A percentile compares a stretch with the other conserved stretches of the same genome.
Evolutionary conservation across 768 basidiomycete genomes (phyloP).

Genomic region (Aureoboletus auriporus): DNA sequence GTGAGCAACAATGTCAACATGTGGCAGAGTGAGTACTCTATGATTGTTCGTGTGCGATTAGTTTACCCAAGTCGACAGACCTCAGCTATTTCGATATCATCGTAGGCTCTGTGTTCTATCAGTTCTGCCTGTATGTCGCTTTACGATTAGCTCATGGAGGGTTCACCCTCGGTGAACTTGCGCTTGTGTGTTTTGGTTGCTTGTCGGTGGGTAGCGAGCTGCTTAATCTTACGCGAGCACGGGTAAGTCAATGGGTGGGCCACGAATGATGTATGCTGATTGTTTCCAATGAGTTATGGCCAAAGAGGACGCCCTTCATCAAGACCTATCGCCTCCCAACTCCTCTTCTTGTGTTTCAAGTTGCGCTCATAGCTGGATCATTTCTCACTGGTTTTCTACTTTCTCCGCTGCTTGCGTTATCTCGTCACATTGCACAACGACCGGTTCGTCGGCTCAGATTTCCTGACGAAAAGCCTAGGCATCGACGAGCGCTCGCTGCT

Average conservation of each 20-base stretch:
- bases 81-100: constrained; percentile 73
- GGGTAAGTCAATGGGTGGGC: constrained; percentile 44
- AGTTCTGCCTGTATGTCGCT: constrained; percentile 86
- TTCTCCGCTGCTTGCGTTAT: constrained; percentile 89
- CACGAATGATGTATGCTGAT: constrained; percentile 1
- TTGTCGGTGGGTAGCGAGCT: constrained; percentile 85
- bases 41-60: neutral
- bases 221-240: constrained; percentile 76
- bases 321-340: constrained; percentile 92
- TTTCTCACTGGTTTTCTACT: constrained; percentile 91
- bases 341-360: constrained; percentile 86
- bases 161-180: constrained; percentile 93
- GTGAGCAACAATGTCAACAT: constrained; percentile 42
- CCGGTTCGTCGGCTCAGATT: constrained; percentile 77
- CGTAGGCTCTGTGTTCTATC: constrained; percentile 77
- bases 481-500: constrained; percentile 78
- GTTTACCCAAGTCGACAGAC: constrained; percentile 43
- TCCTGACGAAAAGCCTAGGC: constrained; percentile 78
- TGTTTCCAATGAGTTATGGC: constrained; percentile 58
- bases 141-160: constrained; percentile 89
- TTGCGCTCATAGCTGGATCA: constrained; percentile 89
- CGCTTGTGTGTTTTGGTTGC: constrained; percentile 84
- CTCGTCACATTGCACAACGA: constrained; percentile 85
- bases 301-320: constrained; percentile 74
- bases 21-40: constrained; percentile 63